Conservation (phyloP, 1,284 basidiomycete genomes). For the Cronartium ribicola region DNA sequence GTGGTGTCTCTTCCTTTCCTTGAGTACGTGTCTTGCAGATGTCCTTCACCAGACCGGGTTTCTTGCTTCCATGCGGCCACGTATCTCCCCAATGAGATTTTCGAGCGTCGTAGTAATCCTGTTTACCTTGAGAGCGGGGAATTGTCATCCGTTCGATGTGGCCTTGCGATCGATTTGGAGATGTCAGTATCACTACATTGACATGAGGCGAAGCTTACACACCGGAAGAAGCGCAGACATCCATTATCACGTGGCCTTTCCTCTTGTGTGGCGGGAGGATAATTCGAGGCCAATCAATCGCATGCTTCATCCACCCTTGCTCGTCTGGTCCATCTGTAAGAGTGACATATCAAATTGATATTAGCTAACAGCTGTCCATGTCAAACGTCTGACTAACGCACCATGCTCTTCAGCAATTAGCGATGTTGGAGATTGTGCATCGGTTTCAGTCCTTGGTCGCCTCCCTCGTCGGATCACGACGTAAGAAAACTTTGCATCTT, state of each 20-base stretch:
- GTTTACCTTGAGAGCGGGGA: conserved; percentile 86
- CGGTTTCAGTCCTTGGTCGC: conserved; percentile 55
- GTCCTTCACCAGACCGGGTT: conserved; percentile 15
- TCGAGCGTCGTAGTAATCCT: conserved; percentile 88
- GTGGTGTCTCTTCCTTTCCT: no score
- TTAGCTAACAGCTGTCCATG: no score
- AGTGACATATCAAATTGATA: no score
- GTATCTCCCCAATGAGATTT: conserved; percentile 91
- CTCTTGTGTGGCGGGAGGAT: conserved; percentile 85
- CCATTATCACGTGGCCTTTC: conserved; percentile 86
- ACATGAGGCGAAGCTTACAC: conserved; percentile 44
- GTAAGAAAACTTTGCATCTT: conserved; percentile 83
- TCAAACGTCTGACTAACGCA: no score
- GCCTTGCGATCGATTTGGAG: conserved; percentile 55
- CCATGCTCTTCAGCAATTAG: no score
- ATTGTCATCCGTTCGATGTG: conserved; percentile 86
- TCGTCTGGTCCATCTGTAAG: no score
- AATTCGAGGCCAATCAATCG: conserved; percentile 72
- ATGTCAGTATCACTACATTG: neutral
- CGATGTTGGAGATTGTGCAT: no score
- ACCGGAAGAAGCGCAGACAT: conserved; percentile 81
- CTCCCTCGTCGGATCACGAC: conserved; percentile 76
- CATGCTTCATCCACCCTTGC: neutral
- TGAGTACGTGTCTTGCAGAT: neutral
- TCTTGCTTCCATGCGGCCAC: conserved; percentile 66